Base-by-base conservation (phyloP, 2,329 filamentous ascomycete genomes). In the Talaromyces piceae region DNA sequence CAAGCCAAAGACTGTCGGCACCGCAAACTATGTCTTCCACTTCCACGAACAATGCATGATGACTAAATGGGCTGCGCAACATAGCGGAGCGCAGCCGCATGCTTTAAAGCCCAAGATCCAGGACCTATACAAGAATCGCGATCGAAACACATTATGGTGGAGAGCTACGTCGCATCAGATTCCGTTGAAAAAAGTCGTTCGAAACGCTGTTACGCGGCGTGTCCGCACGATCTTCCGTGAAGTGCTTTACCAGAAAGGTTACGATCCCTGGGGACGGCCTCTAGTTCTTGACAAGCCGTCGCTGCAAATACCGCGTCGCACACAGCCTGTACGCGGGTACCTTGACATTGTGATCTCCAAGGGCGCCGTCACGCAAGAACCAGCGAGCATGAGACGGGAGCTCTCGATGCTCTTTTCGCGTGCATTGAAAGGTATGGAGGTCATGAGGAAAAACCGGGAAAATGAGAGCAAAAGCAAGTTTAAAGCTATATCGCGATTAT, bases 91-190 rank as follows among this genome's bases (percentile, higher is more conserved):
- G 13, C 31, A 33, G 31, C 48, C 54, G 46, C 65, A 73, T 56
- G 63, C 67, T 2, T 60, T 73, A 46, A 62, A 63, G 13, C 65
- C 65, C 18, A 72, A 70, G 56, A 61, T 73, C 47, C 39, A 60
- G 22, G 58, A 71, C 37, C 60, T 65, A 50, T 72, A 66, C 49
- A 57, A 59, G 6, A 61, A 64, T 51, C 69, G 73, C 41, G 65
- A 70, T 37, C 64, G 61, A 8, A 64, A 70, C 58, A 66, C 64
- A 28, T 66, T 82, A 16, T 77, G 77, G 71, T 78, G 74, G 73
- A 62, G 64, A 13, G 68, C 76, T 5, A 69, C 51, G 47, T 63
- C 51, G 55, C 64, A 48, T 54, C 59, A 54, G 49, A 62, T 59
- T 49, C 56, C 56, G 13, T 18, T 57, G 20, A 76, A 73, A 50